Conservation (phyloP, 1,139 yeast genomes). For the Scheffersomyces segobiensis region DNA sequence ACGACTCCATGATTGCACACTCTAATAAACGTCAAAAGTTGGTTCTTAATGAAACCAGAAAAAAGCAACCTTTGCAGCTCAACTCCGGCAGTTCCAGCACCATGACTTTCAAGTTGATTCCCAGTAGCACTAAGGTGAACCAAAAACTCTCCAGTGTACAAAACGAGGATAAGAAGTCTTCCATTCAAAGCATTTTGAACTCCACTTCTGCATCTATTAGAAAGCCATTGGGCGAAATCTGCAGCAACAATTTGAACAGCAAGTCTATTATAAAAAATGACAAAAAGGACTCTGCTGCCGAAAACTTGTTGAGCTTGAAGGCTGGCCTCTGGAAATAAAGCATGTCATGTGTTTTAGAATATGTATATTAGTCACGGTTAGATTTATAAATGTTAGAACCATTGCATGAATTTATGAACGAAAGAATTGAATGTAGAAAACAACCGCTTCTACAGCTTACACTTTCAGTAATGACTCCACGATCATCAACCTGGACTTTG, state of each 20-base stretch:
- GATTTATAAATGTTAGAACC: background rate
- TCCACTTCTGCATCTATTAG: constrained; percentile 18
- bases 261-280: constrained; percentile 12
- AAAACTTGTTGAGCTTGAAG: constrained; percentile 45
- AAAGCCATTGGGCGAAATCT: constrained; percentile 31
- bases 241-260: constrained; percentile 14
- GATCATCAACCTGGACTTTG: no score
- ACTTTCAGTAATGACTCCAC: no score
- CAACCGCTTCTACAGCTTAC: no score
- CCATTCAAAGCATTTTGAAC: constrained; percentile 21
- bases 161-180: constrained; percentile 11
- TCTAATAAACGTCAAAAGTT: constrained; percentile 12
- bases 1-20: constrained; percentile 20
- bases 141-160: constrained; percentile 13
- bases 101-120: constrained; percentile 45
- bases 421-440: constrained; percentile 6
- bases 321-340: constrained; percentile 37
- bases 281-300: constrained; percentile 32
- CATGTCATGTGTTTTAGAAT: background rate
- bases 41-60: constrained; percentile 37
- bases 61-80: constrained; percentile 38
- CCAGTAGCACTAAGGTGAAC: constrained; percentile 16
- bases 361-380: background rate
- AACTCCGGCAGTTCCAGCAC: constrained; percentile 34
- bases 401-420: constrained; percentile 1